Evolutionary conservation across 352 stramenopile genomes (phyloP), one percentile per base, ranked within the genome.

Genomic region (Elongisporangium prolatum): DNA sequence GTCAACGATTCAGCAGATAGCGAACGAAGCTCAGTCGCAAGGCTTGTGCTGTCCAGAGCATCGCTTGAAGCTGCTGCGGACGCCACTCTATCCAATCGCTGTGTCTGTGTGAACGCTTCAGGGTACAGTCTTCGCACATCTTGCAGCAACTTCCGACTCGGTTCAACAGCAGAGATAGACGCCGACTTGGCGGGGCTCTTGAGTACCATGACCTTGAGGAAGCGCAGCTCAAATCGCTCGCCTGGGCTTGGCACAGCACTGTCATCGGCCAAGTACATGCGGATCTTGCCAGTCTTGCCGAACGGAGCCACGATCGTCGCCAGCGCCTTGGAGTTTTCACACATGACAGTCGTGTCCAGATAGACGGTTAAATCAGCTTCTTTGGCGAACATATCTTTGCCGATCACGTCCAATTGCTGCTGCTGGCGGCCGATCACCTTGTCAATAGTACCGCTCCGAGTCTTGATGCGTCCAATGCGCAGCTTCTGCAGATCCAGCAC

Each of bases 281-380:
- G 74, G 40, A 86, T 88, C 63, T 96, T 96, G 48, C 83, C 86
- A 17, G 80, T 74, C 58, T 93, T 96, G 4, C 86, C 86, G 66
- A 96, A 96, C 17, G 84, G 77, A 5, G 74, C 80, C 2, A 87
- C 47, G 50, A 94, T 86, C 4, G 47, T 67, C 1, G 83, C 84
- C 0, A 92, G 63, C 16, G 50, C 37, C 1, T 61, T 62, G 0
- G 66, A 65, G 22, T 64, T 47, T 21, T 74, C 59, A 4, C 89
- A 88, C 20, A 89, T 56, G 47, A 96, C 77, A 0, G 65, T 62
- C 4, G 59, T 65, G 16, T 61, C 68, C 2, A 70, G 58, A 62
- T 89, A 96, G 17, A 91, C 74, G 9, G 63, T 67, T 71, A 85
- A 84, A 58, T 84, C 85, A 0, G 86, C 80, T 52, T 89, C 72